phyloP scores from a whole-genome alignment of 2,329 filamentous ascomycete genomes.

The Nothopassalora personata region DNA sequence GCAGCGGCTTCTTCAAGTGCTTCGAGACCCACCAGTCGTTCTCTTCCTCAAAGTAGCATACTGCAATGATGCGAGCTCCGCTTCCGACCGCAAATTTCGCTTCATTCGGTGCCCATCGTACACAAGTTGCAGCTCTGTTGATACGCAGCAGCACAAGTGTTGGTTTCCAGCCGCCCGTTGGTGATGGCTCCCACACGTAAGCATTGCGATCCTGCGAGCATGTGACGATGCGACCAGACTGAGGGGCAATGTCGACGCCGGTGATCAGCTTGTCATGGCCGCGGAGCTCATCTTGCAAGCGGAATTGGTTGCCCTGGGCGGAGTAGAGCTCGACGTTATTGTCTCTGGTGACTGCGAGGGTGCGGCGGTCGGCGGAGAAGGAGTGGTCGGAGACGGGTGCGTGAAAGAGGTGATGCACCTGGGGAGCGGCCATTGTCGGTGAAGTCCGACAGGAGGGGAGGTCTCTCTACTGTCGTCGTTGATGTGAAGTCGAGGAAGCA shows the following conservation, averaged over 20 bases:
- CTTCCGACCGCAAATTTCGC: conserved; percentile 97
- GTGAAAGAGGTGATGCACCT: conserved; percentile 97
- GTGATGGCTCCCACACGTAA: conserved; percentile 94
- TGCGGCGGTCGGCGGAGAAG: conserved; percentile 86
- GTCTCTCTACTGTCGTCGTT: conserved; percentile 83
- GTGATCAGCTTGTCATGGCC: conserved; percentile 97
- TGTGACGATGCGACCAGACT: conserved; percentile 88
- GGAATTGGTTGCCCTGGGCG: conserved; percentile 61
- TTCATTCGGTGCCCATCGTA: conserved; percentile 95
- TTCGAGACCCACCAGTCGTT: conserved; percentile 99
- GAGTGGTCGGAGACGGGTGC: conserved; percentile 95
- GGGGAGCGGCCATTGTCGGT: conserved; percentile 68
- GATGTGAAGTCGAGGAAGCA: neutral
- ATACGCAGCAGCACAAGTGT: conserved; percentile 95
- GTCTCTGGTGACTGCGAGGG: conserved; percentile 85
- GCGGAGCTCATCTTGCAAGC: conserved; percentile 86
- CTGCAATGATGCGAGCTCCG: conserved; percentile 86
- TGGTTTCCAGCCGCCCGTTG: conserved; percentile 84
- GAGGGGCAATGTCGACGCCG: conserved; percentile 88
- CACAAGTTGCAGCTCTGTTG: conserved; percentile 92
- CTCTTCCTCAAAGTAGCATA: conserved; percentile 98
- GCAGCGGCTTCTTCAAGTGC: conserved; percentile 97
- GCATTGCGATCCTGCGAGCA: conserved; percentile 98
- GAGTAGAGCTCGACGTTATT: conserved; percentile 84
- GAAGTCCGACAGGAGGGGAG: conserved; percentile 61